Conservation (phyloP, 345 rosid species). For the Brassica juncea region DNA sequence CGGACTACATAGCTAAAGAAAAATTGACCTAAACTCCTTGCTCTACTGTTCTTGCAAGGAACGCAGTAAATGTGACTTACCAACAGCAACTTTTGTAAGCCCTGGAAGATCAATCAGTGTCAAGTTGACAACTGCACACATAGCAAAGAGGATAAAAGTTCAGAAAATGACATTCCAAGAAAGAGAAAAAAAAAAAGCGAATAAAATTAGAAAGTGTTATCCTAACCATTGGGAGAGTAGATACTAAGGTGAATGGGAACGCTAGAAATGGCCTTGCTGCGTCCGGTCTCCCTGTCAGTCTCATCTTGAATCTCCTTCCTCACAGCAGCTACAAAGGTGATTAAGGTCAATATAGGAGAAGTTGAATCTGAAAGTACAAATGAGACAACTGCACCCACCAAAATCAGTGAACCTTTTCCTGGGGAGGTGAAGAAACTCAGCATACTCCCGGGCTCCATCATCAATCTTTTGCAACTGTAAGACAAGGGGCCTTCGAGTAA, state of each 20-base stretch:
- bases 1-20: not conserved
- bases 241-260: slow-evolving; percentile 99
- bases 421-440: slow-evolving; percentile 93
- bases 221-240: slow-evolving; percentile 81
- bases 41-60: slow-evolving; percentile 8
- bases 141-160: slow-evolving; percentile 15
- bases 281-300: slow-evolving; percentile 98
- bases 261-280: slow-evolving; percentile 79
- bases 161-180: not conserved
- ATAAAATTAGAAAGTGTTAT: not conserved
- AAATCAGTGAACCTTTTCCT: slow-evolving; percentile 87
- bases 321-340: slow-evolving; percentile 70
- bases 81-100: slow-evolving; percentile 97
- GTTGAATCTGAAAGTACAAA: not conserved
- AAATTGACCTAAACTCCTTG: slow-evolving; percentile 12
- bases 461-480: slow-evolving; percentile 96
- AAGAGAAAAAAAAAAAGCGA: not conserved
- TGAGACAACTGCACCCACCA: slow-evolving; percentile 43
- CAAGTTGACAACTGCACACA: slow-evolving; percentile 89
- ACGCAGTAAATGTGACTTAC: slow-evolving; percentile 50
- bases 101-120: slow-evolving; percentile 99
- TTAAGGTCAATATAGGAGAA: not conserved
- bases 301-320: slow-evolving; percentile 98
- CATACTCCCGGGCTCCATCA: slow-evolving; percentile 91
- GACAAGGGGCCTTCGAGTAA: slow-evolving; percentile 94